These are phyloP conservation scores for Euphorbia neoarborescens DNA, from an alignment of 441 rosid genomes.

Conservation along the genomic window DNA sequence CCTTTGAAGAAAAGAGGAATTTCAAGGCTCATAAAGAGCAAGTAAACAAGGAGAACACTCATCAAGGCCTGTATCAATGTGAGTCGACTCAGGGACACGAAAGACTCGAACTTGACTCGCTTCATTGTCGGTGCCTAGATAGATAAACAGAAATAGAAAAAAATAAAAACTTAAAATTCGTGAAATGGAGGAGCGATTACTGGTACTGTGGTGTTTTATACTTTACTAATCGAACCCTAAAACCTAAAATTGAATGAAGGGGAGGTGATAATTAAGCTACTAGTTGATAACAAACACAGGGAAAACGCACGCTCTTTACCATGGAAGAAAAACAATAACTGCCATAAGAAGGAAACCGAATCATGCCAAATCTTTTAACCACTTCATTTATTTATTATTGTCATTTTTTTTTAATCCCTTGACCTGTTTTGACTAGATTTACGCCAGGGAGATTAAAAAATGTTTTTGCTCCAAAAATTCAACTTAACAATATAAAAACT, in stretches of 20 bases:
- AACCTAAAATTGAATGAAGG: not conserved
- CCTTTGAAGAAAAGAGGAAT: slow-evolving; percentile 58
- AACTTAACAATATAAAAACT: too few species aligned
- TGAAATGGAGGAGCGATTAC: not conserved
- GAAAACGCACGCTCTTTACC: slow-evolving; percentile 8
- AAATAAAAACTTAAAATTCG: not conserved
- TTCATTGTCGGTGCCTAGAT: slow-evolving; percentile 34
- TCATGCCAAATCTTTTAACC: slow-evolving; percentile 8
- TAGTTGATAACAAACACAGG: not conserved
- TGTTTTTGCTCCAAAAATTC: too few species aligned
- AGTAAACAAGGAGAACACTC: slow-evolving; percentile 40
- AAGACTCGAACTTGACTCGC: slow-evolving; percentile 41
- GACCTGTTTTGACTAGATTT: not conserved
- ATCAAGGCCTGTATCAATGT: slow-evolving; percentile 51
- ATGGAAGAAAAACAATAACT: not conserved
- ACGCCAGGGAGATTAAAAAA: too few species aligned
- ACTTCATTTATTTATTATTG: not conserved
- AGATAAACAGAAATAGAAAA: not conserved
- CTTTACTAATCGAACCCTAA: not conserved
- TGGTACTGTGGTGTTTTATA: not conserved
- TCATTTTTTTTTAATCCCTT: not conserved
- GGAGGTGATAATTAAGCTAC: not conserved
- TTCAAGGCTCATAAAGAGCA: slow-evolving; percentile 53
- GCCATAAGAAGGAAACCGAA: slow-evolving; percentile 4
- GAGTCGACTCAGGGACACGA: slow-evolving; percentile 36